Base-by-base conservation (phyloP, 441 rosid genomes). In the Populus hybrid region DNA sequence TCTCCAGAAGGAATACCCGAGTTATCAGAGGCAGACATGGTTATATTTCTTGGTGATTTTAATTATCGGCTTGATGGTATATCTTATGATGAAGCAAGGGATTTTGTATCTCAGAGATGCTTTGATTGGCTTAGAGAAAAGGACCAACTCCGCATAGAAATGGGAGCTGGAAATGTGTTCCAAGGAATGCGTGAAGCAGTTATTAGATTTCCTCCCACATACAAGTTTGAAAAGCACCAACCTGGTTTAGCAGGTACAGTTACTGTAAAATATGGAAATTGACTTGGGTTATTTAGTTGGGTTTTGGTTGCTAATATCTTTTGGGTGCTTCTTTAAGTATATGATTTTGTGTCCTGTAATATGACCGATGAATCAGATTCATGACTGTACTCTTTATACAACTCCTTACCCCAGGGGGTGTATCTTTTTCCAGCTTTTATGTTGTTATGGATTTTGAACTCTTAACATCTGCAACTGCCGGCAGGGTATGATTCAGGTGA, bases 101-200 rank as follows among this genome's bases (percentile, higher is more conserved):
- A 97, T 83, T 94, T 94, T 76, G 93, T 97, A 71, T 94, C 99
- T 20, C 99, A 94, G 82, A 93, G 99, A 86, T 86, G 94, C 87
- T 94, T 94, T 67, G 99, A 97, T 81, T 94, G 99, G 99, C 98
- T 94, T 74, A 91, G 97, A 91, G 98, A 94, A 86, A 93, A 83
- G 79, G 98, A 97, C 88, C 99, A 97, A 85, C 97, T 94, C 56
- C 87, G 95, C 65, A 91, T 92, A 80, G 99, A 94, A 87, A 94
- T 97, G 99, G 90, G 89, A 87, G 92, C 91, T 64, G 99, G 99
- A 76, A 93, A 85, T 83, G 99, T 94, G 81, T 97, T 97, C 85
- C 99, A 97, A 87, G 99, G 99, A 82, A 97, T 97, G 99, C 97
- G 94, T 3, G 99, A 97, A 85, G 99, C 97, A 12, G 80, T 90